A percentile compares a stretch with the other conserved stretches of the same genome.
These are phyloP conservation scores for Mycena amicta DNA, from an alignment of 768 basidiomycete genomes.

Conservation along the genomic window DNA sequence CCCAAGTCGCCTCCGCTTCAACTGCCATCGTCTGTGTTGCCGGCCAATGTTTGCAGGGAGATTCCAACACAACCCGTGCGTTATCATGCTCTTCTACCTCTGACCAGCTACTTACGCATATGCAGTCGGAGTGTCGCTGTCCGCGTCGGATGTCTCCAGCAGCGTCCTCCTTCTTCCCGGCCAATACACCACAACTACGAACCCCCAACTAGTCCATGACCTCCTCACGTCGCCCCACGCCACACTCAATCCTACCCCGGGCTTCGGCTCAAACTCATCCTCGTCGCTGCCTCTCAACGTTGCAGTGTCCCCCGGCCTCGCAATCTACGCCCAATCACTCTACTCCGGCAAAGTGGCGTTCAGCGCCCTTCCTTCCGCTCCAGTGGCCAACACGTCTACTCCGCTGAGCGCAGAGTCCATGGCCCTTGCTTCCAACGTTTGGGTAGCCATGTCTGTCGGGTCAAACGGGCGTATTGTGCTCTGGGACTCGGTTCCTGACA, in stretches of 20 bases:
- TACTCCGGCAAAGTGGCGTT: slow-evolving; percentile 71
- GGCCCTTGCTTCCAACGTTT: slow-evolving; percentile 68
- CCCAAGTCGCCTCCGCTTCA: slow-evolving; percentile 52
- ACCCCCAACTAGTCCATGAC: slow-evolving; percentile 71
- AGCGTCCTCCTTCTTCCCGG: slow-evolving; percentile 72
- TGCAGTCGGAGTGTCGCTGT: slow-evolving; percentile 71
- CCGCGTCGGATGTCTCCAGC: slow-evolving; percentile 53
- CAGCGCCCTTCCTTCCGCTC: slow-evolving; percentile 54
- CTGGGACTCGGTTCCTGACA: slow-evolving; percentile 80
- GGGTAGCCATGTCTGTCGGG: slow-evolving; percentile 64
- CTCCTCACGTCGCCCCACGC: slow-evolving; percentile 67
- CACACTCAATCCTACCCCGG: slow-evolving; percentile 57
- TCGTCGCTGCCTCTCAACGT: slow-evolving; percentile 69
- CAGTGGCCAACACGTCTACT: slow-evolving; percentile 48
- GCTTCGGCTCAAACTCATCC: slow-evolving; percentile 62
- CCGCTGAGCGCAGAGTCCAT: slow-evolving; percentile 61
- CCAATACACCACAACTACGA: slow-evolving; percentile 71
- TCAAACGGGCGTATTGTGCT: slow-evolving; percentile 63
- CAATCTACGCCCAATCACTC: slow-evolving; percentile 59
- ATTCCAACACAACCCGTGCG: slow-evolving; percentile 69
- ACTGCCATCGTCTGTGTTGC: slow-evolving; percentile 78
- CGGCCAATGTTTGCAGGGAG: slow-evolving; percentile 85
- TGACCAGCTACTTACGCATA: slow-evolving; percentile 13
- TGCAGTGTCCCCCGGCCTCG: slow-evolving; percentile 66
- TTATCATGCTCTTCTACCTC: slow-evolving; percentile 5